These are phyloP conservation scores for Takashimella koratensis DNA, from an alignment of 1,284 basidiomycete genomes.

Conservation along the genomic window DNA sequence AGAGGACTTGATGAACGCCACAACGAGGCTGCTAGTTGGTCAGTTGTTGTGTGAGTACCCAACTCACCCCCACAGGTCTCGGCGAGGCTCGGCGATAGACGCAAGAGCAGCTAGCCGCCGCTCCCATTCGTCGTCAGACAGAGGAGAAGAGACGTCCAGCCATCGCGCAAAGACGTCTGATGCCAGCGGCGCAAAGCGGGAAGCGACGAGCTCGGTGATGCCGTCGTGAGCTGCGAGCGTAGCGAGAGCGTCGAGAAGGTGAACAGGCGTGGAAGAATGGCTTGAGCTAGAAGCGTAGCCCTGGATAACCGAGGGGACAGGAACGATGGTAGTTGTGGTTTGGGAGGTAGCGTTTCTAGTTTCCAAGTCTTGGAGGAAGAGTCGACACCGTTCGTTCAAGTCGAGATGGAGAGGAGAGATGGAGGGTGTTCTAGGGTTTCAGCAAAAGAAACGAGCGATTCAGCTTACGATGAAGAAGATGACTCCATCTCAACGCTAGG, in stretches of 20 bases:
- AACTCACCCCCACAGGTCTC: conserved; percentile 45
- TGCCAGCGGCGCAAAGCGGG: conserved; percentile 35
- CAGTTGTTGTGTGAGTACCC: background rate
- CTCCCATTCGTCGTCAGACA: conserved; percentile 27
- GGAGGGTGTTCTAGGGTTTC: no score
- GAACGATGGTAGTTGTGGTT: background rate
- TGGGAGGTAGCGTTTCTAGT: background rate
- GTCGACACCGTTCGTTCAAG: background rate
- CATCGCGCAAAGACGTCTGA: conserved; percentile 41
- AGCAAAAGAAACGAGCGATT: no score
- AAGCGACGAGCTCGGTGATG: conserved; percentile 18
- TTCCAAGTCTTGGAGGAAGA: background rate
- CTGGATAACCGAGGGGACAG: background rate
- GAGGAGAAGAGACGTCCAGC: conserved; percentile 19
- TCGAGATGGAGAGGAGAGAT: background rate
- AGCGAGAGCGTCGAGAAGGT: conserved; percentile 27
- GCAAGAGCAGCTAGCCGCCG: conserved; percentile 28
- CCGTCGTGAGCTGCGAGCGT: conserved; percentile 18
- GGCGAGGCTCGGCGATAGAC: conserved; percentile 26
- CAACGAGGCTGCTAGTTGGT: conserved; percentile 17
- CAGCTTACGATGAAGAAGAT: no score
- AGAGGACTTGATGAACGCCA: conserved; percentile 20
- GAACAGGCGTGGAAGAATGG: background rate
- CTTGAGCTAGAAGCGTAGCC: background rate
- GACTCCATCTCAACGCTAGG: no score